phyloP scores from a whole-genome alignment of 805 yeast genomes.

The Metschnikowia lunata region DNA sequence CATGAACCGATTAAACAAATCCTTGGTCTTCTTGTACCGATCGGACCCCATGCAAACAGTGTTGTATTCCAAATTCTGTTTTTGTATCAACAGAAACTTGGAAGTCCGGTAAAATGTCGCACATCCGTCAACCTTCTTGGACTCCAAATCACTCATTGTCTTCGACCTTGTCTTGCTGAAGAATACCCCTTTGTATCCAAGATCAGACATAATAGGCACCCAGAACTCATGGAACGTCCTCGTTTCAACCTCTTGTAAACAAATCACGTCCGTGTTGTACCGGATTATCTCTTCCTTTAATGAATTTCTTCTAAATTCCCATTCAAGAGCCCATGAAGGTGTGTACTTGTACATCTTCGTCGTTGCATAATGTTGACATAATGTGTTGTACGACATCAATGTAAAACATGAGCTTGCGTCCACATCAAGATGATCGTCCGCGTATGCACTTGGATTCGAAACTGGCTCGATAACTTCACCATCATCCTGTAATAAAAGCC shows the following conservation, averaged over 20 bases:
- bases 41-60: conserved; percentile 75
- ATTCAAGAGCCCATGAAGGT: conserved; percentile 94
- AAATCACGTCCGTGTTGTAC: conserved; percentile 69
- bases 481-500: conserved; percentile 76
- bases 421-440: conserved; percentile 24
- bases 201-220: conserved; percentile 64
- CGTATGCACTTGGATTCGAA: conserved; percentile 29
- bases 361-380: conserved; percentile 95
- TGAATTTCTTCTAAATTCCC: conserved; percentile 83
- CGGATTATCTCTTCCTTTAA: conserved; percentile 68
- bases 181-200: conserved; percentile 79
- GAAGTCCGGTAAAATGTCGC: conserved; percentile 79
- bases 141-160: conserved; percentile 76
- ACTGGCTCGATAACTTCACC: conserved; percentile 52
- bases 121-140: conserved; percentile 95
- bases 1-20: conserved; percentile 92
- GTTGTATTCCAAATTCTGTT: conserved; percentile 77
- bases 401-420: conserved; percentile 50
- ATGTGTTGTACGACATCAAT: conserved; percentile 79
- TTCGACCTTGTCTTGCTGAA: conserved; percentile 88
- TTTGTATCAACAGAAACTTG: conserved; percentile 67
- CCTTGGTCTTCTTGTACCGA: conserved; percentile 88
- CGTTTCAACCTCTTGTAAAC: conserved; percentile 95
- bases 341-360: conserved; percentile 88
- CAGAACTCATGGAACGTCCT: conserved; percentile 82